A percentile compares a stretch with the other conserved stretches of the same genome.
These are phyloP conservation scores for Lichtheimia ramosa DNA, from an alignment of 371 early-diverging fungal species.

Conservation along the genomic window DNA sequence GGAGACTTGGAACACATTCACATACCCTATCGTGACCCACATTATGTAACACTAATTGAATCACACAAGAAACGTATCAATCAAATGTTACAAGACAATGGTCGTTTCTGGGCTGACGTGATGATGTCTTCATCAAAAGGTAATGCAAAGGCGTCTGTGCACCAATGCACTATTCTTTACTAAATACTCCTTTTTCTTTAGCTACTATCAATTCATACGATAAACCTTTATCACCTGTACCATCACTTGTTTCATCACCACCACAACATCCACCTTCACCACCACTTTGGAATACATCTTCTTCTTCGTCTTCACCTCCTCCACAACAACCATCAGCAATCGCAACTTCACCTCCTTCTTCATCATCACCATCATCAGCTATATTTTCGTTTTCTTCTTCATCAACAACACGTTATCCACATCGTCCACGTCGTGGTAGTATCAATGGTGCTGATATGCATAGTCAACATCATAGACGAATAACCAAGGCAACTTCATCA, in stretches of 20 bases:
- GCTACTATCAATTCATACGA: not conserved
- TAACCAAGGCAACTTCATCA: not conserved
- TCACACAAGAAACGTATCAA: conserved; percentile 26
- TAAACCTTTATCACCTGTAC: conserved; percentile 17
- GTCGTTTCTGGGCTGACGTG: conserved; percentile 36
- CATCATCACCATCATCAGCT: not conserved
- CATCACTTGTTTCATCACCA: conserved; percentile 17
- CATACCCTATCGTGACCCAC: conserved; percentile 29
- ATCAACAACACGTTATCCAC: not conserved
- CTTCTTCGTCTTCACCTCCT: conserved; percentile 7
- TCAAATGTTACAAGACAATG: conserved; percentile 35
- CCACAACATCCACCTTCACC: conserved; percentile 2
- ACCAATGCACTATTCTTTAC: conserved; percentile 3
- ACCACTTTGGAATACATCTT: not conserved
- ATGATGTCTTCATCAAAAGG: conserved; percentile 21
- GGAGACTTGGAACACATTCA: conserved; percentile 31
- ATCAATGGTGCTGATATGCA: not conserved
- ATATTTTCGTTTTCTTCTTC: not conserved
- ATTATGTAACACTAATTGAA: conserved; percentile 25
- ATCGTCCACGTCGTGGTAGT: conserved; percentile 1
- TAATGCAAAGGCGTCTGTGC: not conserved
- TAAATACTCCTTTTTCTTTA: not conserved
- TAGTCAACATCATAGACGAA: not conserved
- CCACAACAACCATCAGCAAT: not conserved
- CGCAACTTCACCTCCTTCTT: not conserved